phyloP scores from a whole-genome alignment of 2,329 filamentous ascomycete genomes.

The Aureobasidium sp. region DNA sequence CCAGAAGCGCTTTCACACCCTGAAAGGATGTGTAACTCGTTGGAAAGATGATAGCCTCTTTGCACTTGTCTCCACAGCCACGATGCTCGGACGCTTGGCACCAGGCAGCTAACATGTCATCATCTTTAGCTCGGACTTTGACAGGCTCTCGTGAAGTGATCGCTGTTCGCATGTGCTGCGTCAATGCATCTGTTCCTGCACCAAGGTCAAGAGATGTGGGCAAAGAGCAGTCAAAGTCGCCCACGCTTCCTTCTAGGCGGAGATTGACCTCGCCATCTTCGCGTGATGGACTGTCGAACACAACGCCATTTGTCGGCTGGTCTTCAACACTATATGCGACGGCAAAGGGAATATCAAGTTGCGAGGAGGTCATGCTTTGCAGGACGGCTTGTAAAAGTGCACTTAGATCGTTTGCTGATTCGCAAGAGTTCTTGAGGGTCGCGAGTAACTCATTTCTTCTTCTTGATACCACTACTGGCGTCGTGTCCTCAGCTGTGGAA shows the following conservation, averaged over 20 bases:
- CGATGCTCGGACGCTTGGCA: background rate
- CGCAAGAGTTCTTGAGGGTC: background rate
- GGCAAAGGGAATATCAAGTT: background rate
- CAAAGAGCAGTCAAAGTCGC: background rate
- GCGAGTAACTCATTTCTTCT: background rate
- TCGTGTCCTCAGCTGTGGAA: background rate
- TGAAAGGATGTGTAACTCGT: background rate
- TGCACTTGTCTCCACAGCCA: background rate
- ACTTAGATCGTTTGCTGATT: background rate
- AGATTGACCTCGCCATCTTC: background rate
- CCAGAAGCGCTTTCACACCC: background rate
- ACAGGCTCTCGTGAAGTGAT: background rate
- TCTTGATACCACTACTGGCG: background rate
- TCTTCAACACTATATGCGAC: background rate
- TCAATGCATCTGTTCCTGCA: background rate
- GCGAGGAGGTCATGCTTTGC: background rate
- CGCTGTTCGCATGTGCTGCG: background rate
- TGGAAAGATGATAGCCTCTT: background rate
- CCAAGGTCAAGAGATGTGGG: background rate
- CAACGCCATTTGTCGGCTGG: rapidly evolving
- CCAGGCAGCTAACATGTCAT: background rate
- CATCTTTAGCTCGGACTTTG: background rate
- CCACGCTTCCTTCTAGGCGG: background rate
- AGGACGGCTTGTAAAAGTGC: background rate
- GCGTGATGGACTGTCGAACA: background rate